Base-by-base conservation (phyloP, 805 yeast genomes). In the Phaffomyces opuntiae region DNA sequence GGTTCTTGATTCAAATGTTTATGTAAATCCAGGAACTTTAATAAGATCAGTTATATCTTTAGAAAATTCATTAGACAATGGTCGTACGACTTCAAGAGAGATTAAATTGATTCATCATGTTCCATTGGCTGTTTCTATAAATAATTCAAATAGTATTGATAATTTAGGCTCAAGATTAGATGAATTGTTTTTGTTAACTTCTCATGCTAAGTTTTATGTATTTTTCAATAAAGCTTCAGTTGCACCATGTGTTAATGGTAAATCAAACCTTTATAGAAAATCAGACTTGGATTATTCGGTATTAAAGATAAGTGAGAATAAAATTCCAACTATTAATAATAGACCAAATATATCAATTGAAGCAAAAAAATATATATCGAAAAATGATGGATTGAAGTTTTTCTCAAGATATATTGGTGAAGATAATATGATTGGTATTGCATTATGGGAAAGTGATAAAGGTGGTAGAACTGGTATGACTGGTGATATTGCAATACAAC, bases 161-260 rank as follows among this genome's bases (percentile, higher is more conserved):
- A 49, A 52, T 26, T 59, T 69, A 45, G 95, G 95, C 11, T 78
- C 88, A 11, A 70, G 74, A 53, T 68, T 87, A 37, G 96, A 88
- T 64, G 95, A 88, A 63, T 81, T 87, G 86, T 88, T 87, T 60
- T 66, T 88, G 55, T 72, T 83, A 43, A 82, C 96, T 0, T 78
- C 95, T 1, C 96, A 88, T 65, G 80, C 90, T 43, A 87, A 87
- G 64, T 87, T 89, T 61, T 88, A 88, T 61, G 80, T 81, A 7
- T 81, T 87, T 31, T 78, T 88, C 57, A 88, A 88, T 60, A 78
- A 80, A 49, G 66, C 83, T 9, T 76, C 82, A 6, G 64, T 86
- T 32, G 95, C 95, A 0, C 95, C 96, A 0, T 88, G 96, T 64
- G 93, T 88, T 38, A 88, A 85, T 69, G 96, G 96, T 9, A 88